Percentiles rank a stretch among this genome's conserved stretches.
Conservation (phyloP, 805 yeast genomes). For the Limtongozyma cylindracea region DNA sequence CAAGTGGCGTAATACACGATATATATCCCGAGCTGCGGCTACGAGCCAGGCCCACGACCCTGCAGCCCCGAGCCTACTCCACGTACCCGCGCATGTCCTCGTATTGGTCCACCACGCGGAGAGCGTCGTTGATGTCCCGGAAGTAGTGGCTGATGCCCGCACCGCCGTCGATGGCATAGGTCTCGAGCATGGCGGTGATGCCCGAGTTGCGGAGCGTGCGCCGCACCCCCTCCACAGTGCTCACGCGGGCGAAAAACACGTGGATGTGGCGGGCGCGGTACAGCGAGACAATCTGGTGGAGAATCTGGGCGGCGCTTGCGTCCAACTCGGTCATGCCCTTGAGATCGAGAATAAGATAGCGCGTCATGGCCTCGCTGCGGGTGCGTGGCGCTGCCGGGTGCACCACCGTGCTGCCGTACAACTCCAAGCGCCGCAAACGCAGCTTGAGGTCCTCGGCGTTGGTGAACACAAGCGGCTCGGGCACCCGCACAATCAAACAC, state of each 20-base stretch:
- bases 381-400: constrained; percentile 15
- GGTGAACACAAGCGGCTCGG: constrained; percentile 17
- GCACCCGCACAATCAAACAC: constrained; percentile 14
- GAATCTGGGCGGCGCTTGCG: constrained; percentile 14
- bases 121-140: too few relatives aligned
- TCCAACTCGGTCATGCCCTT: constrained; percentile 16
- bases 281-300: constrained; percentile 6
- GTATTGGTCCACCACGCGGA: too few relatives aligned
- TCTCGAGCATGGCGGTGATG: too few relatives aligned
- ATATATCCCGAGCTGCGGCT: too few relatives aligned
- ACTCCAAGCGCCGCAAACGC: constrained; percentile 13
- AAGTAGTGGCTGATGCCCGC: too few relatives aligned
- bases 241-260: constrained; percentile 12
- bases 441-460: constrained; percentile 13
- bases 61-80: too few relatives aligned
- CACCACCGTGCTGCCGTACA: constrained; percentile 16
- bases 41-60: too few relatives aligned
- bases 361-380: constrained; percentile 12
- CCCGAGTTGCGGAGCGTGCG: too few relatives aligned
- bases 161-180: too few relatives aligned
- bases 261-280: constrained; percentile 9
- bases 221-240: too few relatives aligned
- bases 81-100: too few relatives aligned
- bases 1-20: too few relatives aligned
- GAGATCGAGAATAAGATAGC: constrained; percentile 14